Percentiles rank a stretch among this genome's conserved stretches.
Evolutionary conservation across 140 eudicot species (phyloP).

Genomic region (Senecio squalidus): DNA sequence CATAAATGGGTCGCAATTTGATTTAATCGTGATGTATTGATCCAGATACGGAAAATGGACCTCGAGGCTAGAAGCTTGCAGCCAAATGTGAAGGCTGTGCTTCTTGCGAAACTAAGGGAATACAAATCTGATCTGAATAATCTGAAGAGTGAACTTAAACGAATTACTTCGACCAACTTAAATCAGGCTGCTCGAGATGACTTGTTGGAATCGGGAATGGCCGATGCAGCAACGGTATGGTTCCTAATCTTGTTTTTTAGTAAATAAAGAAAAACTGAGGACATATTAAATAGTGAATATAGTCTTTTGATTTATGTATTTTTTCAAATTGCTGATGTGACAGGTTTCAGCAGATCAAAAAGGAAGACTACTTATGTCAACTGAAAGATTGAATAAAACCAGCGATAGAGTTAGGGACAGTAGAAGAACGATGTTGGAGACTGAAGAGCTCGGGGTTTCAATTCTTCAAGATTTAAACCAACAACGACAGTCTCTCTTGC

Average conservation of each 20-base stretch:
- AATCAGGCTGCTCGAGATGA: constrained; percentile 87
- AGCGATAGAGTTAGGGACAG: constrained; percentile 74
- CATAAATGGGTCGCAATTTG: neutral
- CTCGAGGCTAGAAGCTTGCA: constrained; percentile 86
- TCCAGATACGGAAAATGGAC: constrained; percentile 93
- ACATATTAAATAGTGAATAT: too few relatives aligned
- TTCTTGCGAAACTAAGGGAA: constrained; percentile 87
- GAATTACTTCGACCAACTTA: constrained; percentile 48
- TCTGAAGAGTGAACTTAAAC: constrained; percentile 73
- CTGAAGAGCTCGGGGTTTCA: constrained; percentile 54
- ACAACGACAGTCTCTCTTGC: constrained; percentile 81
- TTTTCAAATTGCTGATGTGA: constrained; percentile 5
- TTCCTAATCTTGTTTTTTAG: neutral
- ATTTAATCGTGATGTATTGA: neutral
- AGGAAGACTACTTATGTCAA: constrained; percentile 59
- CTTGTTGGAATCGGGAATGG: constrained; percentile 91
- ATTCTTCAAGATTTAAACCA: constrained; percentile 80
- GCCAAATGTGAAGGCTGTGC: constrained; percentile 89
- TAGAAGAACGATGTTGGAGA: constrained; percentile 61
- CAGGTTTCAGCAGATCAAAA: constrained; percentile 85
- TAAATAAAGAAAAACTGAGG: too few relatives aligned
- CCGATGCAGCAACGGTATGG: constrained; percentile 50
- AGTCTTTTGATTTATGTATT: neutral
- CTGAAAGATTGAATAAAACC: constrained; percentile 66
- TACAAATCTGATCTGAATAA: constrained; percentile 88